phyloP scores from a whole-genome alignment of 768 basidiomycete species.

The Cubamyces lactineus region DNA sequence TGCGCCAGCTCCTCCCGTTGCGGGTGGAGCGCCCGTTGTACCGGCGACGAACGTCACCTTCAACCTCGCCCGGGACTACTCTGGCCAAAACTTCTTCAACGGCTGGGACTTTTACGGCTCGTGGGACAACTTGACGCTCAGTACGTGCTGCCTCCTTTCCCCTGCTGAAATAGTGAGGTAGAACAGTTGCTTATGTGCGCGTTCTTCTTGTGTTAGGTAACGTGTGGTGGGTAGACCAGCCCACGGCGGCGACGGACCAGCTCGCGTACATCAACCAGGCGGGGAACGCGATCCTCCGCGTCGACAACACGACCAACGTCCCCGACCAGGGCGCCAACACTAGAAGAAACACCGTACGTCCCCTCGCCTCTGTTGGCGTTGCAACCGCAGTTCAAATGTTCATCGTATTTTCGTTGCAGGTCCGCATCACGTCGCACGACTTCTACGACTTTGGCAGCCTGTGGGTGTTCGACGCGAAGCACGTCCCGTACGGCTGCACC shows the following conservation, averaged over 20 bases:
- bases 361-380: background rate
- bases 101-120: slow-evolving; percentile 47
- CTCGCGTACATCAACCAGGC: slow-evolving; percentile 63
- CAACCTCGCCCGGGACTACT: slow-evolving; percentile 42
- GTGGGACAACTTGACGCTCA: slow-evolving; percentile 44
- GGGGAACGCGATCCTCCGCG: slow-evolving; percentile 71
- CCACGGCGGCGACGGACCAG: slow-evolving; percentile 47
- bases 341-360: slow-evolving; percentile 61
- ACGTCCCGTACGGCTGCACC: slow-evolving; percentile 62
- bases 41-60: slow-evolving; percentile 6
- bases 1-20: background rate
- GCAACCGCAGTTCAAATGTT: too few species aligned
- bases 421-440: slow-evolving; percentile 49
- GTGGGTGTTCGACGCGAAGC: slow-evolving; percentile 50
- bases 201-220: slow-evolving; percentile 50
- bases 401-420: too few species aligned
- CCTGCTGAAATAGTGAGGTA: background rate
- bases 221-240: slow-evolving; percentile 59
- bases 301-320: slow-evolving; percentile 70
- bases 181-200: background rate
- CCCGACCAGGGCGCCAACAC: slow-evolving; percentile 40
- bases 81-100: slow-evolving; percentile 47
- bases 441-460: slow-evolving; percentile 48
- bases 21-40: background rate
- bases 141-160: slow-evolving; percentile 25